phyloP scores from a whole-genome alignment of 2,329 filamentous ascomycete species.

The Sarocladiaceae sp. region DNA sequence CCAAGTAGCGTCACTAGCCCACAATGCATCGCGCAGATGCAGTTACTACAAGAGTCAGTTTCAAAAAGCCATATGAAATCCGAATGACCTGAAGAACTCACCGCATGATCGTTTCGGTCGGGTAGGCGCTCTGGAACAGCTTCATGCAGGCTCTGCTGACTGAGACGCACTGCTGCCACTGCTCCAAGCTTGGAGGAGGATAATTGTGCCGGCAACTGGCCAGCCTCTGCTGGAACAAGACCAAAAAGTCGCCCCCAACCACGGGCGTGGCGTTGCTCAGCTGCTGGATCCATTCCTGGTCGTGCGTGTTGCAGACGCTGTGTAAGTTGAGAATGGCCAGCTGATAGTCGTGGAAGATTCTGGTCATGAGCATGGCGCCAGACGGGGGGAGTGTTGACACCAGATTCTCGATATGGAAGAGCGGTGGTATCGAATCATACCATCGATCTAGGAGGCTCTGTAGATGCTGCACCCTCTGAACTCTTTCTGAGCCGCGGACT shows the following conservation, averaged over 20 bases:
- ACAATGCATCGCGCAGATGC: conserved; percentile 25
- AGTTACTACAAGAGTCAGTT: conserved; percentile 12
- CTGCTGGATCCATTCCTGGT: not conserved
- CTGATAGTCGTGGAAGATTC: conserved; percentile 31
- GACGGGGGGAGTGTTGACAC: conserved; percentile 20
- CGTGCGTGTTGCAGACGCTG: conserved; percentile 30
- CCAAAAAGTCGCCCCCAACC: not conserved
- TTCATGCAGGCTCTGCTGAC: conserved; percentile 27
- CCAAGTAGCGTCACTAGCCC: conserved; percentile 26
- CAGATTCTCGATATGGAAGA: conserved; percentile 28
- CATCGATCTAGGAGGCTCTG: conserved; percentile 29
- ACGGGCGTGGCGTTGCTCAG: not conserved
- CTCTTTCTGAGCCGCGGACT: conserved; percentile 22
- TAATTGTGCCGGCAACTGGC: not conserved
- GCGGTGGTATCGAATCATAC: conserved; percentile 25
- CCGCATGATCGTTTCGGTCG: conserved; percentile 27
- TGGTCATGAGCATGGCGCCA: conserved; percentile 27
- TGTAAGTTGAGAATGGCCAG: conserved; percentile 29
- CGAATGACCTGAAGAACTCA: conserved; percentile 12
- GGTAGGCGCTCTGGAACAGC: conserved; percentile 22
- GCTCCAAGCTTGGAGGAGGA: conserved; percentile 18
- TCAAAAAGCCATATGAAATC: not conserved
- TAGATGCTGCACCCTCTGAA: conserved; percentile 20
- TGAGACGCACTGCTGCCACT: conserved; percentile 27
- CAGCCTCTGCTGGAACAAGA: not conserved